phyloP scores from a whole-genome alignment of 2,329 filamentous ascomycete species.

The Diaporthe citri region DNA sequence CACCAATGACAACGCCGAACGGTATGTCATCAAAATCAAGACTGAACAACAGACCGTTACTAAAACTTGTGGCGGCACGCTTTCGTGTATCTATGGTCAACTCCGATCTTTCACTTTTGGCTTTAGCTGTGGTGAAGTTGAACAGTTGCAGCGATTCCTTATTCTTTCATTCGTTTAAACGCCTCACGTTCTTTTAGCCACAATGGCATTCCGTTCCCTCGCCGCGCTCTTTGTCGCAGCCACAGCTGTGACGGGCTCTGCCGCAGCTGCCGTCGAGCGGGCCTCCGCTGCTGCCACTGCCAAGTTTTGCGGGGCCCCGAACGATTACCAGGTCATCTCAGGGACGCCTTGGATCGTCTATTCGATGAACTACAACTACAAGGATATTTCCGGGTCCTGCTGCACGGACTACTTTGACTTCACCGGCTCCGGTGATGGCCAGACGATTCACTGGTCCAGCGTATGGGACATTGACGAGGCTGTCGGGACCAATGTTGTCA shows the following conservation, averaged over 20 bases:
- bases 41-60: not conserved
- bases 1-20: conserved; percentile 15
- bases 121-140: not conserved
- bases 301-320: conserved; percentile 43
- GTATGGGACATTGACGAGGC: conserved; percentile 53
- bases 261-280: conserved; percentile 4
- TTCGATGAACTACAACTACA: conserved; percentile 59
- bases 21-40: not conserved
- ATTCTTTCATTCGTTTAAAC: not conserved
- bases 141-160: not conserved
- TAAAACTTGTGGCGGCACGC: not conserved
- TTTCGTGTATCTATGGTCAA: not conserved
- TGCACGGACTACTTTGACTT: conserved; percentile 55
- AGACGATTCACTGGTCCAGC: conserved; percentile 53
- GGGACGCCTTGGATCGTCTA: conserved; percentile 59
- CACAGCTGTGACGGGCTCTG: conserved; percentile 5
- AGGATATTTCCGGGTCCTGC: conserved; percentile 52
- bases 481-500: conserved; percentile 53
- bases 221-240: conserved; percentile 24
- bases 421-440: conserved; percentile 49
- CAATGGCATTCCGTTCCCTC: conserved; percentile 32
- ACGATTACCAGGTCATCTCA: conserved; percentile 50
- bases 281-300: conserved; percentile 19
- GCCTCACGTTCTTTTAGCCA: not conserved
- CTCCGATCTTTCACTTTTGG: not conserved